phyloP scores from a whole-genome alignment of 148 eudicot genomes.

The Rhododendron vialii region DNA sequence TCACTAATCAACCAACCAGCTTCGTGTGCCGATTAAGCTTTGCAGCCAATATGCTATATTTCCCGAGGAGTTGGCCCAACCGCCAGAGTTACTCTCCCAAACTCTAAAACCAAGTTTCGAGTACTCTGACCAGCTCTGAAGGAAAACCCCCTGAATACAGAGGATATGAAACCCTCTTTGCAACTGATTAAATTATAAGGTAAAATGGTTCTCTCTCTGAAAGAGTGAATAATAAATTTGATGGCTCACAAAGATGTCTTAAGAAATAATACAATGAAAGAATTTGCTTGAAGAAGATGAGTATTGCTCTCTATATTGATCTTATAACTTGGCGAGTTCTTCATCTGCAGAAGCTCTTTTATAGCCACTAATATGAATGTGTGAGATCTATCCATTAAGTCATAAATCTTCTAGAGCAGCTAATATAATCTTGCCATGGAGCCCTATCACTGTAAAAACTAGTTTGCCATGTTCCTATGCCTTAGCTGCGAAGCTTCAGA shows the following conservation, averaged over 20 bases:
- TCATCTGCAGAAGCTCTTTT: not conserved
- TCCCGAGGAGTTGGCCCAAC: too few relatives aligned
- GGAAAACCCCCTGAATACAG: not conserved
- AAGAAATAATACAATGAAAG: too few relatives aligned
- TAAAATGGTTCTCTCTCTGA: not conserved
- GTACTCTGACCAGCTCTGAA: not conserved
- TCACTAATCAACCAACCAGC: not conserved
- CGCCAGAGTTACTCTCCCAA: too few relatives aligned
- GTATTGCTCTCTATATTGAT: too few relatives aligned
- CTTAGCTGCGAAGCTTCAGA: not conserved
- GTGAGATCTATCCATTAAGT: not conserved
- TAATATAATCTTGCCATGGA: not conserved
- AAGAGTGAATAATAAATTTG: too few relatives aligned
- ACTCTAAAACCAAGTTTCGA: too few relatives aligned
- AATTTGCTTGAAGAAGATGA: too few relatives aligned
- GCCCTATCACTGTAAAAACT: not conserved
- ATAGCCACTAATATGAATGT: not conserved
- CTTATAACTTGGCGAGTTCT: not conserved
- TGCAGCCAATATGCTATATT: not conserved
- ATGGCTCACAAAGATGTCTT: too few relatives aligned
- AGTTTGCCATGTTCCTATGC: not conserved
- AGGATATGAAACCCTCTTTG: not conserved
- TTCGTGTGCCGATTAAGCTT: not conserved
- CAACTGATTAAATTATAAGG: not conserved
- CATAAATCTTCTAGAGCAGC: not conserved